Evolutionary conservation across 345 rosid genomes (phyloP), one percentile per base, ranked within the genome.

Genomic region (Mangifera indica): DNA sequence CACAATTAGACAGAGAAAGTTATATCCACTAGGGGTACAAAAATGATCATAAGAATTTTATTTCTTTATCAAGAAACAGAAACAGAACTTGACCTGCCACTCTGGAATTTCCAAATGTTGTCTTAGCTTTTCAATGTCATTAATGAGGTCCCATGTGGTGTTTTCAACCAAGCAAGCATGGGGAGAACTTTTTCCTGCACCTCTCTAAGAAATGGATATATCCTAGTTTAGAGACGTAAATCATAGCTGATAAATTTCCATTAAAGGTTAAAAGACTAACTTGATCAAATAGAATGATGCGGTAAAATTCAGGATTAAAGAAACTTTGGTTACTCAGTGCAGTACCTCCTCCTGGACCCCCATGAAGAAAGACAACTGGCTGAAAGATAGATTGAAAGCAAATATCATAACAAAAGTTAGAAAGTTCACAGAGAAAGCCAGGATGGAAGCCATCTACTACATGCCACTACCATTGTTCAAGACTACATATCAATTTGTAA

Each of bases 261-360:
- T 20, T n/a, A n/a, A 45, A 61, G 5, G 67, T 4, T 55, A 67
- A 63, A 64, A 75, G 37, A 58, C 57, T 59, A 29, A 92, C 98
- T 95, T 94, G 97, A 78, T 94, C 98, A 75, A 94, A 90, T 32
- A 94, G 82, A 77, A 94, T 64, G 77, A 94, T 92, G 40, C 93
- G 81, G 76, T 87, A 92, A 82, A 87, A 90, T 18, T 83, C 86
- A 29, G 97, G 95, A 82, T 94, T 95, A 63, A 94, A 94, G 78
- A 94, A 89, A 80, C 87, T 85, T 44, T 93, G 84, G 72, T 94
- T 92, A 61, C 79, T 82, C 17, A 97, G 95, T 20, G 93, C 40
- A 1, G 93, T 88, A 65, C 97, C 97, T 78, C 97, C 97, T 71
- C 98, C 98, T n/a, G 98, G 98, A 15, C 98, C 98, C 22, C 98